These are phyloP conservation scores for Venturia oleaginea DNA, from an alignment of 2,329 filamentous ascomycete species.

Conservation along the genomic window DNA sequence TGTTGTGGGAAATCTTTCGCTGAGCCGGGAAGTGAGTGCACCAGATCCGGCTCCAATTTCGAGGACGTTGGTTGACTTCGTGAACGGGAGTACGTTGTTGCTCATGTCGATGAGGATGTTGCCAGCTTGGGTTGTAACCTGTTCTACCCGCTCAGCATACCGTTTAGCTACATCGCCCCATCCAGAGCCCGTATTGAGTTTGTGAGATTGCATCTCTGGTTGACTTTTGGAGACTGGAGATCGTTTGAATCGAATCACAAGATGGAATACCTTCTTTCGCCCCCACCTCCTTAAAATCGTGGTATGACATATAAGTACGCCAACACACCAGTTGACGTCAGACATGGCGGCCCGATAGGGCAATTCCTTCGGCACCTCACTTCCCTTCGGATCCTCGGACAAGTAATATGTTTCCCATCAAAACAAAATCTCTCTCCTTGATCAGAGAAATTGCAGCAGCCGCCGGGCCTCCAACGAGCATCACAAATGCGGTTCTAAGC, in stretches of 20 bases:
- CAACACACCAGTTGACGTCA: too few relatives aligned
- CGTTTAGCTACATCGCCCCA: background rate
- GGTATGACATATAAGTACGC: too few relatives aligned
- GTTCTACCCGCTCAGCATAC: too few relatives aligned
- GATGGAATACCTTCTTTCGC: too few relatives aligned
- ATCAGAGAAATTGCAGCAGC: background rate
- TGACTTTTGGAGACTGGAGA: too few relatives aligned
- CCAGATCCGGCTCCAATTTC: background rate
- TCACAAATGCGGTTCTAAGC: background rate
- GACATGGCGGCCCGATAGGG: background rate
- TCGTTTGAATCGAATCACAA: too few relatives aligned
- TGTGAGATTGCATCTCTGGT: too few relatives aligned
- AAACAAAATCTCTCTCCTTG: background rate
- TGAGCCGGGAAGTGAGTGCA: too few relatives aligned
- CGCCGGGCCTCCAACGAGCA: background rate
- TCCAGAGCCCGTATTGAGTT: background rate
- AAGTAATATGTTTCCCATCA: background rate
- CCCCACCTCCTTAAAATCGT: too few relatives aligned
- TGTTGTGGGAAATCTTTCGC: too few relatives aligned
- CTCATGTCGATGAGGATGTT: background rate
- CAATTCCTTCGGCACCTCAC: background rate
- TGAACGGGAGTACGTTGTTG: background rate
- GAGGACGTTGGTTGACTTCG: background rate
- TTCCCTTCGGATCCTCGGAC: too few relatives aligned
- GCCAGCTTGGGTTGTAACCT: too few relatives aligned